Evolutionary conservation across 2,329 filamentous ascomycete species (phyloP).

Genomic region (Ceratocystis eucalypticola): DNA sequence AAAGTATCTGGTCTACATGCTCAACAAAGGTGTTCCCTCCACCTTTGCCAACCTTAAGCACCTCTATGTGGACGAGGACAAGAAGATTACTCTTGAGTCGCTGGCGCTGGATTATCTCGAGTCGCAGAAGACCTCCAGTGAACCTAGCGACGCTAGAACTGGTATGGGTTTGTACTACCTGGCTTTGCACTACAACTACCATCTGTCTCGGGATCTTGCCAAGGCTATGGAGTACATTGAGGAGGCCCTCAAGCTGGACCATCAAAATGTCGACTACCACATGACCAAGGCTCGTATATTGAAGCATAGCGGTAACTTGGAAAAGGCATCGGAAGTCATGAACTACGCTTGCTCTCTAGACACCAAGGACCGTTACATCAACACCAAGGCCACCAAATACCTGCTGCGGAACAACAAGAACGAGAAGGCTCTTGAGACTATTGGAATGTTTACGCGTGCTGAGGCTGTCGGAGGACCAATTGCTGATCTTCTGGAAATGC

Average conservation of each 20-base stretch:
- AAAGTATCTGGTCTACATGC: constrained; percentile 66
- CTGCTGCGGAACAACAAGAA: constrained; percentile 86
- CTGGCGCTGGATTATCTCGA: constrained; percentile 68
- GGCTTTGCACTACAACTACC: constrained; percentile 93
- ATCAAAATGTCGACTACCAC: constrained; percentile 75
- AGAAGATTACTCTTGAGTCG: constrained; percentile 62
- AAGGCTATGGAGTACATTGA: constrained; percentile 77
- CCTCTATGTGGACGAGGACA: constrained; percentile 64
- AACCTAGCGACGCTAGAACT: constrained; percentile 40
- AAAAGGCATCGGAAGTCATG: constrained; percentile 76
- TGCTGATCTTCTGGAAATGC: constrained; percentile 91
- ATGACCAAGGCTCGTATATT: constrained; percentile 92
- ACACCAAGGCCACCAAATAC: constrained; percentile 96
- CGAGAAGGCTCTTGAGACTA: constrained; percentile 70
- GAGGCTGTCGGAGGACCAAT: constrained; percentile 80
- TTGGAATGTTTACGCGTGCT: constrained; percentile 86
- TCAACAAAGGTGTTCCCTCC: constrained; percentile 86
- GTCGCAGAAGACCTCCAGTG: constrained; percentile 35
- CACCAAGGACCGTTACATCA: constrained; percentile 88
- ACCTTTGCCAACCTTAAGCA: constrained; percentile 95
- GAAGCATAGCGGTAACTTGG: constrained; percentile 73
- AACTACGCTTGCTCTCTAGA: constrained; percentile 75
- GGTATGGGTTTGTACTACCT: constrained; percentile 66
- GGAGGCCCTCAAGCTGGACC: constrained; percentile 64
- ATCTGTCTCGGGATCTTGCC: constrained; percentile 66